A percentile compares a stretch with the other conserved stretches of the same genome.
phyloP scores from a whole-genome alignment of 2,329 filamentous ascomycete species.

The Rhynchosporium secalis region DNA sequence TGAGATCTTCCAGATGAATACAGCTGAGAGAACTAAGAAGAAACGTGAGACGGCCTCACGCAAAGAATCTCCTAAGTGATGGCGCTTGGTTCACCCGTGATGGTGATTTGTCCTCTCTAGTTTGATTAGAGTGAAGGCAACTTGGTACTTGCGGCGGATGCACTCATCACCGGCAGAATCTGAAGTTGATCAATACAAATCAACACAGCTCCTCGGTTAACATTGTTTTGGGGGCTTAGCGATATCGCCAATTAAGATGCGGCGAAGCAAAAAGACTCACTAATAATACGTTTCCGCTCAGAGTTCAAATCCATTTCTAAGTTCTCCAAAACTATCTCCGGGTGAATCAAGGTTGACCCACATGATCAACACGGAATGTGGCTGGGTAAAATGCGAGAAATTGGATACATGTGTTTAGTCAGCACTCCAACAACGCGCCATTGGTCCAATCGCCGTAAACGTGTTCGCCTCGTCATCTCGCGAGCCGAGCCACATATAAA shows the following conservation, averaged over 20 bases:
- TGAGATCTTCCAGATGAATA: not conserved
- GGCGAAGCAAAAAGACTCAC: slow-evolving; percentile 1
- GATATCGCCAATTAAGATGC: not conserved
- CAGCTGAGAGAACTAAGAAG: no score
- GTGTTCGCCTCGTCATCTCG: slow-evolving; percentile 6
- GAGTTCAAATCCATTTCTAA: not conserved
- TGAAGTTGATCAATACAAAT: not conserved
- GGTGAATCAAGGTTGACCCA: slow-evolving; percentile 2
- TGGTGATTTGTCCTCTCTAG: no score
- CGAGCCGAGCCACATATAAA: slow-evolving; percentile 5
- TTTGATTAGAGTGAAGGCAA: not conserved
- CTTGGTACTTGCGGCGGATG: not conserved
- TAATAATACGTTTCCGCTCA: not conserved
- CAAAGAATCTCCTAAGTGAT: no score
- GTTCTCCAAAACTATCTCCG: not conserved
- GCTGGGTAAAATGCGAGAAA: not conserved
- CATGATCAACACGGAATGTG: not conserved
- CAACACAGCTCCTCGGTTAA: no score
- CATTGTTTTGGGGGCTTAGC: not conserved
- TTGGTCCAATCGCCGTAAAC: not conserved
- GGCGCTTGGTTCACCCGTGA: no score
- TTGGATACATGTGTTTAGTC: not conserved
- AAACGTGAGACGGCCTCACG: no score
- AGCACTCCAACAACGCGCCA: not conserved
- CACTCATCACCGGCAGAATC: not conserved